Evolutionary conservation across 169 alveolate species (phyloP).

Genomic region (Babesia ovis): DNA sequence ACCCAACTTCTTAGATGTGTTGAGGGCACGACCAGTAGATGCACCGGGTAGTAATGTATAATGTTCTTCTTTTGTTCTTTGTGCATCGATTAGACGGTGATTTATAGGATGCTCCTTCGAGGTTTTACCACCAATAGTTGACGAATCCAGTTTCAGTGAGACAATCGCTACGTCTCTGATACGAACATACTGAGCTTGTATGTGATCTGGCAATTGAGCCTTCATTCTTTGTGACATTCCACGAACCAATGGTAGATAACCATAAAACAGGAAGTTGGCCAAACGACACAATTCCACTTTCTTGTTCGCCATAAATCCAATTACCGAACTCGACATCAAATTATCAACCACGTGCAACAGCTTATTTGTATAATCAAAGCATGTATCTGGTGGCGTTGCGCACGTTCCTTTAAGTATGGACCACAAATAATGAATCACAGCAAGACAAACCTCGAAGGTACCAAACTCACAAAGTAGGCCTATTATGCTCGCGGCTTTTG

Average conservation of each 20-base stretch:
- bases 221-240: constrained; percentile 7
- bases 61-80: constrained; percentile 23
- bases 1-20: constrained; percentile 33
- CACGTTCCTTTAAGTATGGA: constrained; percentile 44
- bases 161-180: background rate
- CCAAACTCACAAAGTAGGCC: constrained; percentile 36
- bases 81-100: background rate
- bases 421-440: constrained; percentile 14
- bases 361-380: constrained; percentile 48
- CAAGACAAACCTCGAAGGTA: constrained; percentile 24
- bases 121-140: background rate
- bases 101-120: background rate
- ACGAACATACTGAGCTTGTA: constrained; percentile 1
- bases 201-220: constrained; percentile 18
- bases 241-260: constrained; percentile 9
- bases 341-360: constrained; percentile 26
- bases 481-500: constrained; percentile 32
- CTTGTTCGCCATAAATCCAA: constrained; percentile 32
- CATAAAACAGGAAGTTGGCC: constrained; percentile 16
- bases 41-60: constrained; percentile 46
- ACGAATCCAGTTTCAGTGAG: background rate
- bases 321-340: constrained; percentile 20
- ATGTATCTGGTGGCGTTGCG: background rate
- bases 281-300: constrained; percentile 22
- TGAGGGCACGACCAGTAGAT: constrained; percentile 45